Conservation (phyloP, 129 eudicot genomes). For the Chrysanthemum lavandulifolium region DNA sequence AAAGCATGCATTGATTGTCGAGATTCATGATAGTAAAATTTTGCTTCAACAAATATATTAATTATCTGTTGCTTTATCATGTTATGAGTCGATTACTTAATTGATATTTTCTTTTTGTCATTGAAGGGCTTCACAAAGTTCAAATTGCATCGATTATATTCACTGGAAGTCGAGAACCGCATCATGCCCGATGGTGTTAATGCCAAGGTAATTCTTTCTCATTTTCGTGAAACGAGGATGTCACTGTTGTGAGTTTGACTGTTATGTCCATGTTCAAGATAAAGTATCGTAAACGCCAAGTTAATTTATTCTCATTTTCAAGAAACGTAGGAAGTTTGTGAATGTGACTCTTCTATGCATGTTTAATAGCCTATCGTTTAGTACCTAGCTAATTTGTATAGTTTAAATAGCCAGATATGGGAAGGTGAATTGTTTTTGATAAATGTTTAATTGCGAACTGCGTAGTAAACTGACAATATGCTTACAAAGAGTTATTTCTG, state of each 20-base stretch:
- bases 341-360: neutral
- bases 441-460: too few relatives aligned
- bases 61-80: neutral
- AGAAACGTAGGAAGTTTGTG: neutral
- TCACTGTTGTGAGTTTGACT: neutral
- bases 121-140: conserved; percentile 82
- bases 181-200: conserved; percentile 77
- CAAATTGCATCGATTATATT: conserved; percentile 58
- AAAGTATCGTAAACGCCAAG: neutral
- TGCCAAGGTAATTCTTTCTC: conserved; percentile 55
- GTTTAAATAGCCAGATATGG: too few relatives aligned
- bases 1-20: neutral
- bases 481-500: too few relatives aligned
- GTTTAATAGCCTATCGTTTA: too few relatives aligned
- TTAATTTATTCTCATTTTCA: neutral
- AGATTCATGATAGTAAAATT: too few relatives aligned
- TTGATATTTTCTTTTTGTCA: neutral
- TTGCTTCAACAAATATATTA: neutral
- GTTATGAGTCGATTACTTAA: neutral
- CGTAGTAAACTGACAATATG: too few relatives aligned
- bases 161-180: conserved; percentile 67
- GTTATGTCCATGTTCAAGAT: neutral
- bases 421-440: too few relatives aligned
- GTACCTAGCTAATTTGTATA: too few relatives aligned
- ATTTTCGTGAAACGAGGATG: too few relatives aligned